phyloP scores from a whole-genome alignment of 2,329 filamentous ascomycete species.

The Colletotrichum trifolii region DNA sequence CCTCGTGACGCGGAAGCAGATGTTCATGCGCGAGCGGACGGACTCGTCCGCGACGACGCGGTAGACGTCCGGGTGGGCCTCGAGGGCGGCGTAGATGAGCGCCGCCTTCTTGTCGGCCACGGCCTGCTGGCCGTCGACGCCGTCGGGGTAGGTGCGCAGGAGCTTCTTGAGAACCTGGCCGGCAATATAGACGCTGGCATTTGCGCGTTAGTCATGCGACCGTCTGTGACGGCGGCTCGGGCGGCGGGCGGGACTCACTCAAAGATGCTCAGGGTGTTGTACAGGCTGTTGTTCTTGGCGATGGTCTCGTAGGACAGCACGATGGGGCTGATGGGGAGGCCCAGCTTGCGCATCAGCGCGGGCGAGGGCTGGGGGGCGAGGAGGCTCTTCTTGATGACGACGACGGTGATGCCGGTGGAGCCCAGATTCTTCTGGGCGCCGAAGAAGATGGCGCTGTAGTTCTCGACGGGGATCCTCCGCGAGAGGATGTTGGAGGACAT shows the following conservation, averaged over 20 bases:
- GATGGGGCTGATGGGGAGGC: constrained; percentile 80
- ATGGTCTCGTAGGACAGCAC: constrained; percentile 86
- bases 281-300: constrained; percentile 92
- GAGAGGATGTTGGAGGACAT: constrained; percentile 96
- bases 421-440: constrained; percentile 97
- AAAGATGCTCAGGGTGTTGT: constrained; percentile 96
- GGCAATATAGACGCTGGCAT: constrained; percentile 80
- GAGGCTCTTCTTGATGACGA: constrained; percentile 84
- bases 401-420: constrained; percentile 85
- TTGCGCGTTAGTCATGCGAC: constrained; percentile 9
- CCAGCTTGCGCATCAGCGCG: constrained; percentile 77
- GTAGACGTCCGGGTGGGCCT: constrained; percentile 79
- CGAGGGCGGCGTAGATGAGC: constrained; percentile 81
- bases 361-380: constrained; percentile 80
- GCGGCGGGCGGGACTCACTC: constrained; percentile 61
- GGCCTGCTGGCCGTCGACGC: constrained; percentile 80
- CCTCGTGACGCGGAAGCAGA: constrained; percentile 83
- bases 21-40: constrained; percentile 90
- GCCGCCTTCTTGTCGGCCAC: constrained; percentile 79
- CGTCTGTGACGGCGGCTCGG: background rate
- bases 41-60: constrained; percentile 79
- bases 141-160: constrained; percentile 71
- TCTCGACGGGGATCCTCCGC: constrained; percentile 78
- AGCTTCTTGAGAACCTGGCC: constrained; percentile 88
- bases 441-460: constrained; percentile 89